phyloP scores from a whole-genome alignment of 2,329 filamentous ascomycete species.

The Teratosphaeria viscida region DNA sequence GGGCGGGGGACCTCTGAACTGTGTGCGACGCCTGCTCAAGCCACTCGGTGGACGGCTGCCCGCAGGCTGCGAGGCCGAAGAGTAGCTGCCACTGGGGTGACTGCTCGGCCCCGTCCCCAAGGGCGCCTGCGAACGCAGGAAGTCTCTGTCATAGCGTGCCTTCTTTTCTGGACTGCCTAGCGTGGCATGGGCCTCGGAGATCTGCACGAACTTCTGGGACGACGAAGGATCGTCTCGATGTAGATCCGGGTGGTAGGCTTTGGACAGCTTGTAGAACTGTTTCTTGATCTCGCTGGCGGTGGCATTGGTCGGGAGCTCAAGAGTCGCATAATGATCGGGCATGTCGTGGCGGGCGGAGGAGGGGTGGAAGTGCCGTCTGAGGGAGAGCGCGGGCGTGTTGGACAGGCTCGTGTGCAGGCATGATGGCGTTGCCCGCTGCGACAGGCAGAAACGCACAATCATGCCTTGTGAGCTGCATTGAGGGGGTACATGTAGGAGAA shows the following conservation, averaged over 20 bases:
- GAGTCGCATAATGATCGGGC: slow-evolving; percentile 68
- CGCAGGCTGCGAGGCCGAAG: slow-evolving; percentile 42
- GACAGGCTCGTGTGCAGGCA: neutral
- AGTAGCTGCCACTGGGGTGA: slow-evolving; percentile 45
- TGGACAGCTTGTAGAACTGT: slow-evolving; percentile 82
- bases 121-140: slow-evolving; percentile 32
- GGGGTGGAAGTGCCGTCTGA: slow-evolving; percentile 13
- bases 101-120: slow-evolving; percentile 24
- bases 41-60: slow-evolving; percentile 72
- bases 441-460: slow-evolving; percentile 20
- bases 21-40: slow-evolving; percentile 61
- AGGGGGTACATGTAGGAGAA: neutral
- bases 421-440: slow-evolving; percentile 17
- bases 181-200: slow-evolving; percentile 28
- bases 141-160: slow-evolving; percentile 67
- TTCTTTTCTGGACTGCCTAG: slow-evolving; percentile 55
- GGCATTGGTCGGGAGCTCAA: slow-evolving; percentile 61
- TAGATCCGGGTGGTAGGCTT: slow-evolving; percentile 83
- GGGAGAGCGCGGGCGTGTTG: neutral
- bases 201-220: slow-evolving; percentile 51
- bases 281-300: slow-evolving; percentile 74
- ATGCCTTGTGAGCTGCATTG: slow-evolving; percentile 16
- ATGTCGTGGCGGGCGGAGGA: slow-evolving; percentile 12
- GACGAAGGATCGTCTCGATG: slow-evolving; percentile 68
- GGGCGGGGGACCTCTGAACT: slow-evolving; percentile 78